These are phyloP conservation scores for Mycena leptocephala DNA, from an alignment of 768 basidiomycete species.

Conservation along the genomic window DNA sequence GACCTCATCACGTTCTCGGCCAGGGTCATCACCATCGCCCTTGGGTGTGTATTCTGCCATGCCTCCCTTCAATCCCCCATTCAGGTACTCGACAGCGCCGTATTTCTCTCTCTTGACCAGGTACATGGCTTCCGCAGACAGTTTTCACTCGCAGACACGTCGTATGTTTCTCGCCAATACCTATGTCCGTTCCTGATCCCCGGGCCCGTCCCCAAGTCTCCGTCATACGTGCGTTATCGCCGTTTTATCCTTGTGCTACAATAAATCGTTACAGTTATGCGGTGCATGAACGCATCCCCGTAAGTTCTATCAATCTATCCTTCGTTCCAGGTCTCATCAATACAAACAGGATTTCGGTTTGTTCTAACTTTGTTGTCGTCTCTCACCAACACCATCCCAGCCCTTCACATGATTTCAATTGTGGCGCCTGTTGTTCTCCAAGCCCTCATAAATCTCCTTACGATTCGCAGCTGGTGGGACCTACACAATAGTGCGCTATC, in stretches of 20 bases:
- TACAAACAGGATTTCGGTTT: conserved; percentile 25
- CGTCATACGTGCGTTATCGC: conserved; percentile 9
- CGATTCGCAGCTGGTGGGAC: conserved; percentile 92
- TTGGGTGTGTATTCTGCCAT: conserved; percentile 67
- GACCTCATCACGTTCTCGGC: neutral
- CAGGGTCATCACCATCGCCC: conserved; percentile 78
- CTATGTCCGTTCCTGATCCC: conserved; percentile 35
- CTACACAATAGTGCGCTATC: conserved; percentile 74
- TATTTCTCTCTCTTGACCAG: conserved; percentile 76
- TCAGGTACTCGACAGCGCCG: conserved; percentile 55
- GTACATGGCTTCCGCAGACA: conserved; percentile 82
- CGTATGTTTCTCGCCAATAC: conserved; percentile 62
- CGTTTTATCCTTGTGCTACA: neutral
- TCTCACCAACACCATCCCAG: conserved; percentile 37
- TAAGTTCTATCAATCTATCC: conserved; percentile 50
- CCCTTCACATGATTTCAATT: conserved; percentile 67
- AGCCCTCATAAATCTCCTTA: conserved; percentile 77
- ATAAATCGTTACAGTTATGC: conserved; percentile 66
- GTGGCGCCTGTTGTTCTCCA: conserved; percentile 82
- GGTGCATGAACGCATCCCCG: conserved; percentile 85
- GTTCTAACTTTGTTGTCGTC: neutral
- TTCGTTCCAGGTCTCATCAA: conserved; percentile 4
- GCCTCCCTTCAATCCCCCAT: neutral
- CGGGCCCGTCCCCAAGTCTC: conserved; percentile 58
- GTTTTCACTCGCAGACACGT: conserved; percentile 86